Evolutionary conservation across 148 eudicot genomes (phyloP).

Genomic region (Linanthus parryae): DNA sequence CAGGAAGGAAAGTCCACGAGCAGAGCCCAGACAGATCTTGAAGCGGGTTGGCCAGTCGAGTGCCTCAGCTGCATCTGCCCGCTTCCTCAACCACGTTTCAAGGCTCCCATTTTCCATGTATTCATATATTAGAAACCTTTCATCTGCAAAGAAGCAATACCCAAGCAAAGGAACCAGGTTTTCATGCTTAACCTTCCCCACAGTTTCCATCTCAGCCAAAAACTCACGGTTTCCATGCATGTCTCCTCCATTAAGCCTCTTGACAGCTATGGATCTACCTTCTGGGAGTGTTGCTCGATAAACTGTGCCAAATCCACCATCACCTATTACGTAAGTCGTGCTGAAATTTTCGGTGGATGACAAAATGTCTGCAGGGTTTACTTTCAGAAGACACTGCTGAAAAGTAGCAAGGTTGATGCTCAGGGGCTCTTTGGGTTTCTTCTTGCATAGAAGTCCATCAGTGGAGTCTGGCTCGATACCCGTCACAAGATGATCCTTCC

Average conservation of each 20-base stretch:
- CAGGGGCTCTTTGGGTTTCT: constrained; percentile 69
- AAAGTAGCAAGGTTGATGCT: constrained; percentile 92
- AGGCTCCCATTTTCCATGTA: constrained; percentile 97
- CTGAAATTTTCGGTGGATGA: constrained; percentile 89
- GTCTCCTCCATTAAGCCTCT: constrained; percentile 73
- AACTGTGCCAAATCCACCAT: constrained; percentile 91
- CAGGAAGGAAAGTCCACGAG: constrained; percentile 82
- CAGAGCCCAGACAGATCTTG: constrained; percentile 82
- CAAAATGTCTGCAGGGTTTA: constrained; percentile 59
- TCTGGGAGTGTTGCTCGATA: constrained; percentile 64
- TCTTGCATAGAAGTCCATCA: constrained; percentile 46
- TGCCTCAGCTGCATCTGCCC: constrained; percentile 65
- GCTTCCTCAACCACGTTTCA: constrained; percentile 79
- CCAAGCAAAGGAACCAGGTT: constrained; percentile 77
- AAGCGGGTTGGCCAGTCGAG: constrained; percentile 92
- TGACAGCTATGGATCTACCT: constrained; percentile 69
- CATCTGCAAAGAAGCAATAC: constrained; percentile 72
- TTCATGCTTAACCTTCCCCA: constrained; percentile 84
- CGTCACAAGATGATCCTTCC: constrained; percentile 30
- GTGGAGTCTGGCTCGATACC: constrained; percentile 32
- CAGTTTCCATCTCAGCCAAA: constrained; percentile 86
- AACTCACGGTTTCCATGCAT: constrained; percentile 74
- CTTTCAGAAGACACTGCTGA: constrained; percentile 60
- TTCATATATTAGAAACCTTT: constrained; percentile 78
- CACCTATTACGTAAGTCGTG: constrained; percentile 78